These are phyloP conservation scores for Pseudocercospora fijiensis DNA, from an alignment of 2,329 filamentous ascomycete species.

Conservation along the genomic window DNA sequence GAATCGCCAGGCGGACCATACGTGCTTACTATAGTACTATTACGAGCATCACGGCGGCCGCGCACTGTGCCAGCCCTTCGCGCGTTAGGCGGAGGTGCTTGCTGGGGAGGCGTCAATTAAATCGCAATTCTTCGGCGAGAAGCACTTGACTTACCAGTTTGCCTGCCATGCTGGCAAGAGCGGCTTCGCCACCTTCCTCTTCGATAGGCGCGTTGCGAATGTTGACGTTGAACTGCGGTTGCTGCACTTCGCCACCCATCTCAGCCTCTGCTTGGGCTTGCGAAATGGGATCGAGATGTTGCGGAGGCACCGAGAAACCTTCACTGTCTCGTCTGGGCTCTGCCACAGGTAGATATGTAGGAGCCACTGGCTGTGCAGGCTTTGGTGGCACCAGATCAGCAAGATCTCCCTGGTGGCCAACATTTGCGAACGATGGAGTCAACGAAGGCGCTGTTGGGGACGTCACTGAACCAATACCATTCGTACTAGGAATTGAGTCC, in stretches of 20 bases:
- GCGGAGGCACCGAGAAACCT: conserved; percentile 70
- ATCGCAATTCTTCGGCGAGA: background rate
- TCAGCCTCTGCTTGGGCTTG: conserved; percentile 69
- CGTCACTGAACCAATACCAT: conserved; percentile 25
- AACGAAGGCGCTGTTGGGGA: conserved; percentile 17
- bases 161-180: conserved; percentile 72
- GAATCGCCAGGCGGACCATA: conserved; percentile 19
- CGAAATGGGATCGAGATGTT: conserved; percentile 61
- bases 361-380: conserved; percentile 24
- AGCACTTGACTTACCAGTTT: conserved; percentile 55
- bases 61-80: conserved; percentile 68
- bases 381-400: conserved; percentile 38
- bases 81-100: conserved; percentile 54
- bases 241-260: conserved; percentile 53
- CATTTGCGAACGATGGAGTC: conserved; percentile 28
- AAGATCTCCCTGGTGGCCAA: conserved; percentile 37
- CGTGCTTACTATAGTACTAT: conserved; percentile 67
- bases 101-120: conserved; percentile 21
- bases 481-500: conserved; percentile 25
- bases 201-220: conserved; percentile 76
- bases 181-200: conserved; percentile 69
- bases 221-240: conserved; percentile 71
- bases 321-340: conserved; percentile 65
- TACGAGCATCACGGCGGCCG: conserved; percentile 85
- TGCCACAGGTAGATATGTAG: conserved; percentile 23